Evolutionary conservation across 148 eudicot genomes (phyloP).

Genomic region (Rhododendron williamsianum): DNA sequence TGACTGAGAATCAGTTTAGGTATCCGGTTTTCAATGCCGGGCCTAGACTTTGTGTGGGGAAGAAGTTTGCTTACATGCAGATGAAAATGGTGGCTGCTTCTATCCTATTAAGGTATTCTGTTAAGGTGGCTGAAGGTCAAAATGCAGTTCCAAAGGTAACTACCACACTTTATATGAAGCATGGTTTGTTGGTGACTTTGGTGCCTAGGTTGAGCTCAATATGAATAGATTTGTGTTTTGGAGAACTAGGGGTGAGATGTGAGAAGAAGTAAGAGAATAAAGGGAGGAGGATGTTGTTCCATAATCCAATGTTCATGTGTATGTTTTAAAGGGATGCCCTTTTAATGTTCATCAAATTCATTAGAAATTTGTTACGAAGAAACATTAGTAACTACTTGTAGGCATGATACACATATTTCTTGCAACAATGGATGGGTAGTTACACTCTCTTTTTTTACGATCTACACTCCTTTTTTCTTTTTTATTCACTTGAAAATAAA

Average conservation of each 20-base stretch:
- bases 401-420: no score
- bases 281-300: neutral
- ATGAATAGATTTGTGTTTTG: neutral
- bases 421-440: neutral
- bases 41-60: constrained; percentile 45
- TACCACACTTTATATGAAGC: constrained; percentile 45
- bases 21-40: neutral
- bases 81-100: constrained; percentile 57
- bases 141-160: constrained; percentile 34
- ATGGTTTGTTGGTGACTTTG: constrained; percentile 38
- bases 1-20: neutral
- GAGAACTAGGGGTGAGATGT: neutral
- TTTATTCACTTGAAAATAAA: no score
- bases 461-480: no score
- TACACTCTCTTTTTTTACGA: no score
- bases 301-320: neutral
- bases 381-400: no score
- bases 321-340: neutral
- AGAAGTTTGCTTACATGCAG: constrained; percentile 47
- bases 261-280: neutral
- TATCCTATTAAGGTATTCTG: constrained; percentile 32
- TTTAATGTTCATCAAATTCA: neutral
- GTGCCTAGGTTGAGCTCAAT: constrained; percentile 19
- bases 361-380: no score
- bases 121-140: constrained; percentile 33